Base-by-base conservation (phyloP, 805 yeast species). In the Saccharomyces cerevisiae region DNA sequence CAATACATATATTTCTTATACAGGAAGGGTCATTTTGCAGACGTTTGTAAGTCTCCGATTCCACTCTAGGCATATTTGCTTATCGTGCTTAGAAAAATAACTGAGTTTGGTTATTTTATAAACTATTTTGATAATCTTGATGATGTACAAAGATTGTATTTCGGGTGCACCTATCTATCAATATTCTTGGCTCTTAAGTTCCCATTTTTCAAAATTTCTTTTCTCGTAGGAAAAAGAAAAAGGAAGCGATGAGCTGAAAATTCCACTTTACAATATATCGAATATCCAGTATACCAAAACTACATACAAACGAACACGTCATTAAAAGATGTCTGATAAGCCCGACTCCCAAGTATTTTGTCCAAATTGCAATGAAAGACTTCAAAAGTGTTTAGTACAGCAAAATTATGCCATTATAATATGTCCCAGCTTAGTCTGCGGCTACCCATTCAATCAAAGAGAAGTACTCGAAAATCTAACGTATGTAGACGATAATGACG, bases 1-100 rank as follows among this genome's bases (percentile, higher is more conserved):
- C 76, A 57, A 94, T 89, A 71, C 99, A 94, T 47, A 94, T 89
- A 70, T 94, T 94, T 57, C 99, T 78, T 30, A 92, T 83, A 57
- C 81, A 75, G 14, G 78, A 72, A 0, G 96, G 83, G 58, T 85
- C 80, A 59, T 76, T 76, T 69, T 92, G 97, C 21, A 90, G 73
- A 58, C 80, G 70, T 31, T 79, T 76, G 32, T 89, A 78, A 30
- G 84, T 83, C 43, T 81, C 84, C 4, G 85, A 76, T 2, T 87
- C 78, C 26, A 88, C 76, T 68, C 79, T 80, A 81, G 82, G 65
- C 71, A 71, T 61, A 28, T 14, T 30, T 14, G 9, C n/a, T 48
- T 27, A 41, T 29, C 10, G 41, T 14, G 41, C 4, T 32, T 32
- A 32, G 41, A 13, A 32, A 14, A 13, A 3, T 14, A 36, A 2